Percentiles rank a stretch among this genome's conserved stretches.
phyloP scores from a whole-genome alignment of 352 stramenopile species.

The Phytophthora megakarya region DNA sequence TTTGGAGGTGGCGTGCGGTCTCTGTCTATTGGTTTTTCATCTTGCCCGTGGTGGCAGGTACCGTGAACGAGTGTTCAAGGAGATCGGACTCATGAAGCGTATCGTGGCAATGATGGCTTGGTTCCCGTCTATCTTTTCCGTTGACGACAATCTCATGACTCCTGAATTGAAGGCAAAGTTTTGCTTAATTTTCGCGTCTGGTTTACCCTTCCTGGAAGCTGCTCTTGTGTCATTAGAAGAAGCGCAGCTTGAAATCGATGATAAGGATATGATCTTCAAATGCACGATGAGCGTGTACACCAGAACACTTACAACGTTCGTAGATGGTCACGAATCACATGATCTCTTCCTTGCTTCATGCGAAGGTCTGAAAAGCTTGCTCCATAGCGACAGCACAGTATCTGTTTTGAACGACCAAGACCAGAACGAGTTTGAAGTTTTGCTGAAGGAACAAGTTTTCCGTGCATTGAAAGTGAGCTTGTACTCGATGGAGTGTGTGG shows the following conservation, averaged over 20 bases:
- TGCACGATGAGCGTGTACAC: slow-evolving; percentile 40
- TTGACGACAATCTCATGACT: slow-evolving; percentile 12
- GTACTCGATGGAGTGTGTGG: slow-evolving; percentile 64
- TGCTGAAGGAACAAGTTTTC: slow-evolving; percentile 42
- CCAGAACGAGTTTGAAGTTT: slow-evolving; percentile 27
- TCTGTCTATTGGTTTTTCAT: slow-evolving; percentile 60
- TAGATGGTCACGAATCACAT: slow-evolving; percentile 39
- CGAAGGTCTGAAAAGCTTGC: slow-evolving; percentile 49
- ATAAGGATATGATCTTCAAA: slow-evolving; percentile 27
- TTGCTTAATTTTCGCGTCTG: slow-evolving; percentile 39
- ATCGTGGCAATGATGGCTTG: slow-evolving; percentile 48
- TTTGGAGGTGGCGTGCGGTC: slow-evolving; percentile 53
- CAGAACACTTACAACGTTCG: slow-evolving; percentile 43
- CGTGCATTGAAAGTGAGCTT: slow-evolving; percentile 42
- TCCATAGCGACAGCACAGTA: slow-evolving; percentile 35
- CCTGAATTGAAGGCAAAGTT: slow-evolving; percentile 42
- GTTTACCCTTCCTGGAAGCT: slow-evolving; percentile 60
- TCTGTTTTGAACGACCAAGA: slow-evolving; percentile 14
- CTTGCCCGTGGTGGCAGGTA: slow-evolving; percentile 41
- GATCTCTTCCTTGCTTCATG: slow-evolving; percentile 53
- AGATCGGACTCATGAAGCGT: slow-evolving; percentile 26
- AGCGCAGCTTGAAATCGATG: slow-evolving; percentile 11
- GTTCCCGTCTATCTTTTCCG: slow-evolving; percentile 51
- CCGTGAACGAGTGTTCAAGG: slow-evolving; percentile 57
- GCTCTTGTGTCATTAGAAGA: slow-evolving; percentile 42